These are phyloP conservation scores for Phaseolus lunatus DNA, from an alignment of 306 rosid genomes.

Conservation along the genomic window DNA sequence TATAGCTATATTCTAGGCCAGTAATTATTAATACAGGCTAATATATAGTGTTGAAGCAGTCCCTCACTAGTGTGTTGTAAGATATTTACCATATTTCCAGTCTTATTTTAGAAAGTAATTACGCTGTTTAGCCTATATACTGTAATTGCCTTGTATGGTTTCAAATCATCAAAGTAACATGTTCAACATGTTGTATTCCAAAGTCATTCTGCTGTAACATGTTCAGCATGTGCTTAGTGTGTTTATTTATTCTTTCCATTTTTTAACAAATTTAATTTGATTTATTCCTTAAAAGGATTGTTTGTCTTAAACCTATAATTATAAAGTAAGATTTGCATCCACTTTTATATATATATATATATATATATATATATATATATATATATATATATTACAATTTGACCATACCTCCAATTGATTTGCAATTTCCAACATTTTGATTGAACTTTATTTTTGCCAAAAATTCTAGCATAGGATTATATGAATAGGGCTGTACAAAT, in stretches of 20 bases:
- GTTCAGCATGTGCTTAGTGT: background rate
- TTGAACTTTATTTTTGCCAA: background rate
- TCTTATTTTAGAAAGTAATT: conserved; percentile 10
- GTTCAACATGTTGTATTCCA: background rate
- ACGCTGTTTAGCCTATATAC: background rate
- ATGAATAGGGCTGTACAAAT: background rate
- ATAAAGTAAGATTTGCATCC: too few relatives aligned
- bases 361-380: too few relatives aligned
- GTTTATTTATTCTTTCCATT: background rate
- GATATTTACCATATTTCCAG: background rate
- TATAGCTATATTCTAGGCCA: background rate
- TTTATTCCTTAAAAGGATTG: background rate
- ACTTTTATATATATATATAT: too few relatives aligned
- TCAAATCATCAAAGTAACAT: background rate
- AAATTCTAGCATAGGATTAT: background rate
- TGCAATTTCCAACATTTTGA: too few relatives aligned
- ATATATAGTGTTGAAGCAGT: background rate
- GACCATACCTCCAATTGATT: too few relatives aligned
- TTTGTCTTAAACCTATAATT: too few relatives aligned
- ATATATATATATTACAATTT: too few relatives aligned
- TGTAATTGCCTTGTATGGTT: background rate
- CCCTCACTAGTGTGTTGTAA: background rate
- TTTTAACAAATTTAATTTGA: background rate
- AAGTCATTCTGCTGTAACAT: background rate
- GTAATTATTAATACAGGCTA: background rate